phyloP scores from a whole-genome alignment of 2,329 filamentous ascomycete species.

The Alternaria sp. region DNA sequence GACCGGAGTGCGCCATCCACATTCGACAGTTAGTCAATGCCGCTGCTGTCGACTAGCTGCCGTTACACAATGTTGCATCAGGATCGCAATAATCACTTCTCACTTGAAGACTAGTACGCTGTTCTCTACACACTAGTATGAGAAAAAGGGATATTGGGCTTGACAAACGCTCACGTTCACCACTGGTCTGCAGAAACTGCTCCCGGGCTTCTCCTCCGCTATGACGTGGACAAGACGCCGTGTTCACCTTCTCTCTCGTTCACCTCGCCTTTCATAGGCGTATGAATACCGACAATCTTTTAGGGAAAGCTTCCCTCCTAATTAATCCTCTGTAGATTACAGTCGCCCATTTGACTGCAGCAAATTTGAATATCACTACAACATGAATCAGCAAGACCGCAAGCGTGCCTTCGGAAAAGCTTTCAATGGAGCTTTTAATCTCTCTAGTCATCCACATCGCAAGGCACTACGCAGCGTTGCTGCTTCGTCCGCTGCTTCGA shows the following conservation, averaged over 20 bases:
- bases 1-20: neutral
- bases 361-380: neutral
- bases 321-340: neutral
- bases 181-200: neutral
- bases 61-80: neutral
- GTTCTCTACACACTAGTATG: neutral
- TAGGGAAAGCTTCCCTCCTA: neutral
- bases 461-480: conserved; percentile 6
- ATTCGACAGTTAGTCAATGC: neutral
- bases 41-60: neutral
- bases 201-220: neutral
- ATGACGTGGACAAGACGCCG: neutral
- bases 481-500: conserved; percentile 5
- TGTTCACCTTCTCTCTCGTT: neutral
- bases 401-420: conserved; percentile 33
- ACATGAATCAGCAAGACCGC: conserved; percentile 18
- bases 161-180: conserved; percentile 8
- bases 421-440: conserved; percentile 12
- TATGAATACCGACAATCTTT: neutral
- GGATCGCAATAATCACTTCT: neutral
- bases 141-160: neutral
- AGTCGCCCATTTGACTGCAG: neutral
- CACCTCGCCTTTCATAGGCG: neutral
- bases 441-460: conserved; percentile 5
- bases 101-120: neutral